Base-by-base conservation (phyloP, 179 eudicot genomes). In the Spergularia azorica region DNA sequence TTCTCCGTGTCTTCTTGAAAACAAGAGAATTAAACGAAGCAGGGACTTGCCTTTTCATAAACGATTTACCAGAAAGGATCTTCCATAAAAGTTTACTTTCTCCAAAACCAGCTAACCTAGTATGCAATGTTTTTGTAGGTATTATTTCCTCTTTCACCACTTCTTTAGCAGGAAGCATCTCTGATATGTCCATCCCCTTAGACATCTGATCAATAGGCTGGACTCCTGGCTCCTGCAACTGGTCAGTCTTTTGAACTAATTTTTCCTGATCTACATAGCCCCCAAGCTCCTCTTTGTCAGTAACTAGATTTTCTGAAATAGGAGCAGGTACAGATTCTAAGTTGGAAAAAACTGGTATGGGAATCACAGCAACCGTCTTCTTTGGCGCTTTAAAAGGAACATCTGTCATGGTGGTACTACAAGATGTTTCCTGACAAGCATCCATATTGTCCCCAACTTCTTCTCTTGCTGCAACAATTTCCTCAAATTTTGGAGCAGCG, bases 41-140 rank as follows among this genome's bases (percentile, higher is more conserved):
- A 17, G 76, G 51, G 60, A 50, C 18, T 74, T 65, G 26, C 38
- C 60, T 78, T 63, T 63, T 66, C 38, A 67, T 70, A 16, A 78
- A 61, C 14, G 71, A 71, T 20, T 54, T 79, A 52, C 38, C 20
- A 51, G 50, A 46, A 71, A 38, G 72, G 59, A 51, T 74, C 75
- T 72, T 69, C 77, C 83, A 80, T 21, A 75, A 82, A 67, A 68
- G 60, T 46, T 62, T 79, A 68, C 80, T 75, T 76, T 71, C 79
- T 80, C 81, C 86, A 64, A 52, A 73, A 17, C 64, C 17, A 9
- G 81, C 65, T 67, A 76, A 58, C 48, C 60, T 67, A 61, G 16
- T 9, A 70, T 54, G 65, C 74, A 79, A 68, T 48, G 83, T 81
- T 54, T 39, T 67, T 10, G 46, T 61, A 58, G 78, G 66, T 36